Percentiles rank a stretch among this genome's conserved stretches.
These are phyloP conservation scores for Macrophomina pseudophaseolina DNA, from an alignment of 2,329 filamentous ascomycete genomes.

Conservation along the genomic window DNA sequence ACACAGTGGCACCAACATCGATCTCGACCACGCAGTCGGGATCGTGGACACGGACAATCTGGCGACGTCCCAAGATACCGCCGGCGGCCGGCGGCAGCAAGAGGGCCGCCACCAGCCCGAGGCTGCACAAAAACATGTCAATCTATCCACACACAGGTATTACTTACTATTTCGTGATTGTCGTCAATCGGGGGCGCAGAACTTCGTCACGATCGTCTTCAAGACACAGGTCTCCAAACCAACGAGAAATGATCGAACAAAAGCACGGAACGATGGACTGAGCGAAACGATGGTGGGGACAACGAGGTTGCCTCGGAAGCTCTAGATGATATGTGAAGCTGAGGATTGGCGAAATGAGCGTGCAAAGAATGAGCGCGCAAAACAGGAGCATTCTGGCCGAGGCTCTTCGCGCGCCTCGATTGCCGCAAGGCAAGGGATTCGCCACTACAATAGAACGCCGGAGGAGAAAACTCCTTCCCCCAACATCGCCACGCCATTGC, in stretches of 20 bases:
- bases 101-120: conserved; percentile 19
- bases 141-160: conserved; percentile 6
- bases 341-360: conserved; percentile 3
- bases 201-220: neutral
- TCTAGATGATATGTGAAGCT: conserved; percentile 13
- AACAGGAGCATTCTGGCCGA: conserved; percentile 19
- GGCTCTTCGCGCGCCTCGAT: conserved; percentile 7
- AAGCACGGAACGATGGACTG: conserved; percentile 2
- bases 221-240: neutral
- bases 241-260: conserved; percentile 2
- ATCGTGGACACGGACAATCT: neutral
- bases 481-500: neutral
- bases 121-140: conserved; percentile 21
- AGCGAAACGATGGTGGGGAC: neutral
- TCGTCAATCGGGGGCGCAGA: neutral
- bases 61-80: conserved; percentile 9
- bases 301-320: neutral
- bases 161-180: neutral
- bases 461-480: neutral
- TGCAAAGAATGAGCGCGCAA: conserved; percentile 10
- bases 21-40: conserved; percentile 22
- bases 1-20: neutral
- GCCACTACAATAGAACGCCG: conserved; percentile 2
- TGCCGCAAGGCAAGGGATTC: conserved; percentile 16
- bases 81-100: conserved; percentile 7